Evolutionary conservation across 495 filamentous ascomycete species (phyloP), one percentile per base, ranked within the genome.

Genomic region (Diplogelasinospora grovesii): DNA sequence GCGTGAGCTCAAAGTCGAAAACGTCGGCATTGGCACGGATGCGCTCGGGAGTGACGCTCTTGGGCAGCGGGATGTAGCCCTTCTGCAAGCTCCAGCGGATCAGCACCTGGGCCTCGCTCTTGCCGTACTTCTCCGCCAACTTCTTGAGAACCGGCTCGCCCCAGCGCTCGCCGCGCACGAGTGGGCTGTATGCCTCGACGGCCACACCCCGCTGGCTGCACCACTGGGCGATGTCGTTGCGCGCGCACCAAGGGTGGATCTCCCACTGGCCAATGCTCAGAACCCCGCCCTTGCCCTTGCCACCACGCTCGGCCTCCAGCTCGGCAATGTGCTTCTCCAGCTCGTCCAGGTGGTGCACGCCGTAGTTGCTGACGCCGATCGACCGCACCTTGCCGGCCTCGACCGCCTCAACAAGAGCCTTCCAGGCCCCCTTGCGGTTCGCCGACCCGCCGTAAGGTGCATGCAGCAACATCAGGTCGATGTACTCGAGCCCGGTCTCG

Each of bases 51-150:
- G 75, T 86, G 0, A 79, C 81, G 25, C 81, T 86, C 66, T 90
- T 90, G 4, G 86, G 83, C 18, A 92, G 71, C 21, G 83, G 82
- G 13, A 88, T 68, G 32, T 77, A 75, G 1, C 79, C 81, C 64
- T 82, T 90, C 56, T 95, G 86, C 60, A 95, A 63, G 54, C 85
- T 89, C 89, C 89, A 96, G 35, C 86, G 70, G 8, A 96, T 36
- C 45, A 96, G 57, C 7, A 95, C 69, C 67, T 96, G 89, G 2
- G 85, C 82, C 34, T 78, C 68, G 6, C 75, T 81, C 70, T 85
- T 89, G 6, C 69, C 69, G 47, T 89, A 68, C 63, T 88, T 86
- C 63, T 78, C 66, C 1, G 73, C 71, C 43, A 93, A 49, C 18
- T 63, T 61, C 45, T 71, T 57, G 36, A 92, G 53, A 3, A 72